These are phyloP conservation scores for Phlebiopsis gigantea DNA, from an alignment of 768 basidiomycete species.

Conservation along the genomic window DNA sequence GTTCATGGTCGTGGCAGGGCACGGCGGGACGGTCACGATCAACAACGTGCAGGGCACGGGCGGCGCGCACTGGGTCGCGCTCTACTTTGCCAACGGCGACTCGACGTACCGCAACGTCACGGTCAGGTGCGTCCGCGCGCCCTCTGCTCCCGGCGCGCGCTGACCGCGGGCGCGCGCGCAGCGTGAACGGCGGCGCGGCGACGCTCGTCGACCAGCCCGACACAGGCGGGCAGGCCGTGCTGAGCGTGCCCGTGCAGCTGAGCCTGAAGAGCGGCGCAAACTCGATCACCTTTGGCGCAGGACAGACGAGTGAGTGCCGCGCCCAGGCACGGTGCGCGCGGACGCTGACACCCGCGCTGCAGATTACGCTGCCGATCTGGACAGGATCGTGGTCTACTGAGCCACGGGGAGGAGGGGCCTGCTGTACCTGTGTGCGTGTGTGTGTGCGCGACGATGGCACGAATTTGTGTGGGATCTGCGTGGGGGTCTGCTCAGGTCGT, in stretches of 20 bases:
- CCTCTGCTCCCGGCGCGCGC: neutral
- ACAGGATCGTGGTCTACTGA: conserved; percentile 55
- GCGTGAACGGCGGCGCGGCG: conserved; percentile 52
- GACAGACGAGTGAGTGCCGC: conserved; percentile 42
- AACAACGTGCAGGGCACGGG: conserved; percentile 53
- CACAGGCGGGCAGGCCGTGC: conserved; percentile 47
- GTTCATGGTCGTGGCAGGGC: conserved; percentile 29
- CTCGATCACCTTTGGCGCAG: conserved; percentile 43
- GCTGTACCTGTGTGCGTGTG: no score
- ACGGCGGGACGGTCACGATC: conserved; percentile 53
- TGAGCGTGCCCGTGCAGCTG: conserved; percentile 53
- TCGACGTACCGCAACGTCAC: conserved; percentile 56
- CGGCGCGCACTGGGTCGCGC: conserved; percentile 50
- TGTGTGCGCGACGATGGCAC: no score
- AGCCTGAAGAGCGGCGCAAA: conserved; percentile 45
- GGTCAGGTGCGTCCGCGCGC: conserved; percentile 38
- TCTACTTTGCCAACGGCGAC: conserved; percentile 59
- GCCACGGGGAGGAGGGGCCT: no score
- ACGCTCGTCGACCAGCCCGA: conserved; percentile 53
- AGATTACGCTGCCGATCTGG: conserved; percentile 57
- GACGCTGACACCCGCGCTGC: conserved; percentile 7
- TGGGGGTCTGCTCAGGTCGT: no score
- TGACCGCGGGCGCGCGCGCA: conserved; percentile 17
- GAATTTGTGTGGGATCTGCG: no score
- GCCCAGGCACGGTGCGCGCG: neutral